Evolutionary conservation across 306 rosid genomes (phyloP).

Genomic region (Rosa rugosa): DNA sequence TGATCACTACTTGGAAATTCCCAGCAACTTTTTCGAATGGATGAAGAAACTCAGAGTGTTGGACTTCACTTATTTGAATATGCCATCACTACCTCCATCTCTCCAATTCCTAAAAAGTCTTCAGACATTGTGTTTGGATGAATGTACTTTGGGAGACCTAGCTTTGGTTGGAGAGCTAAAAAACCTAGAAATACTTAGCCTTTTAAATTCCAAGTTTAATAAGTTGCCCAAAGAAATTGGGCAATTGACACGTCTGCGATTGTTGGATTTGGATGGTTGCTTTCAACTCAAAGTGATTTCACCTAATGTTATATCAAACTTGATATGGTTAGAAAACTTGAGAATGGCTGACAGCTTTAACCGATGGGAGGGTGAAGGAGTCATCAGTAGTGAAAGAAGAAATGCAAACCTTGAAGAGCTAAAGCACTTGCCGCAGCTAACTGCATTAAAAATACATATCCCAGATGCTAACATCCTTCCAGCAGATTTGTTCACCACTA

Average conservation of each 20-base stretch:
- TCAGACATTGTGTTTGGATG: conserved; percentile 39
- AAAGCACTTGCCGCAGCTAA: conserved; percentile 25
- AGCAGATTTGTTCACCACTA: conserved; percentile 17
- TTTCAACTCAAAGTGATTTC: conserved; percentile 34
- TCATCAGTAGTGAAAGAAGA: neutral
- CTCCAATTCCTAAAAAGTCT: conserved; percentile 6
- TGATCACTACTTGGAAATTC: conserved; percentile 13
- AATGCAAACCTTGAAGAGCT: conserved; percentile 34
- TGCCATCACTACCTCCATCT: conserved; percentile 18
- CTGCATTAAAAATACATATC: conserved; percentile 30
- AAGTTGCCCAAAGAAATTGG: conserved; percentile 13
- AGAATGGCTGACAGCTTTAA: conserved; percentile 35
- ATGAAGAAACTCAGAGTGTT: conserved; percentile 18
- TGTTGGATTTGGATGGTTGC: neutral
- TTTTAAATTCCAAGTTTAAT: conserved; percentile 34
- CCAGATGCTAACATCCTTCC: conserved; percentile 24
- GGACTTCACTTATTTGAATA: conserved; percentile 10
- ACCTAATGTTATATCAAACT: conserved; percentile 17
- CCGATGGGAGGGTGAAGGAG: conserved; percentile 21
- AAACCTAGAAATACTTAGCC: conserved; percentile 39
- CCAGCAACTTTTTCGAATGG: conserved; percentile 16
- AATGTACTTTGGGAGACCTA: conserved; percentile 23
- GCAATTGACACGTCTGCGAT: neutral
- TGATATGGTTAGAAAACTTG: conserved; percentile 36
- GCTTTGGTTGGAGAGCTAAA: conserved; percentile 28